Conservation (phyloP, 768 basidiomycete genomes). For the Rhodotorula diobovata region DNA sequence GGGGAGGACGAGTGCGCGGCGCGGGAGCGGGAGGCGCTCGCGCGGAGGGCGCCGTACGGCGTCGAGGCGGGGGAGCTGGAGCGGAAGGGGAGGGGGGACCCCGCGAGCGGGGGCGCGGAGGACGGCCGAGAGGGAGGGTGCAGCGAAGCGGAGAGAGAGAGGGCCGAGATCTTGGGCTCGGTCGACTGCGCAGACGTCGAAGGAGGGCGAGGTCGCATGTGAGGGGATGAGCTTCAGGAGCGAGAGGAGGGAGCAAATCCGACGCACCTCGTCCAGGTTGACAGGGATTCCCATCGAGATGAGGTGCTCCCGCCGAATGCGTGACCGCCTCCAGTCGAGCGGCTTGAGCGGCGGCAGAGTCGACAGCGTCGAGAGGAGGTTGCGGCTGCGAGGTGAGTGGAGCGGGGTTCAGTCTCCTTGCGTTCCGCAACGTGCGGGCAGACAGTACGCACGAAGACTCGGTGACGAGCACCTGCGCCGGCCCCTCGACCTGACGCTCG, state of each 20-base stretch:
- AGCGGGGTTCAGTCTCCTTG: not conserved
- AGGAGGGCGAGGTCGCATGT: too few relatives aligned
- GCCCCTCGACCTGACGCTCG: slow-evolving; percentile 32
- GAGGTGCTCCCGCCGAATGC: slow-evolving; percentile 31
- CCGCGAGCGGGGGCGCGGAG: slow-evolving; percentile 11
- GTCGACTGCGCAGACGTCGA: not conserved
- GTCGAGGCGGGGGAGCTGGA: slow-evolving; percentile 6
- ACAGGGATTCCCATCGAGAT: slow-evolving; percentile 33
- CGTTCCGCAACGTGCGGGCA: not conserved
- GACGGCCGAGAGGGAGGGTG: not conserved
- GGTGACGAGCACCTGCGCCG: slow-evolving; percentile 25
- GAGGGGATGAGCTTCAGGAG: slow-evolving; percentile 8
- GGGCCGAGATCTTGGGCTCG: not conserved
- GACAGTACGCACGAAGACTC: slow-evolving; percentile 19
- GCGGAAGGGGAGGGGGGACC: slow-evolving; percentile 17
- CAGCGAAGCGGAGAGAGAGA: not conserved
- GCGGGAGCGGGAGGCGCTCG: not conserved
- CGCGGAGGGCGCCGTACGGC: slow-evolving; percentile 1
- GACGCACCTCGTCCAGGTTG: slow-evolving; percentile 36
- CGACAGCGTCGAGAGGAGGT: slow-evolving; percentile 9
- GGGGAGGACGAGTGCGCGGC: not conserved
- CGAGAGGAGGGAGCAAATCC: not conserved
- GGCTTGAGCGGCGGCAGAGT: slow-evolving; percentile 20
- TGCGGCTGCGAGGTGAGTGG: slow-evolving; percentile 10
- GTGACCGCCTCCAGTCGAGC: slow-evolving; percentile 36